A percentile compares a stretch with the other conserved stretches of the same genome.
phyloP scores from a whole-genome alignment of 2,329 filamentous ascomycete genomes.

The Raffaelea albimanens region DNA sequence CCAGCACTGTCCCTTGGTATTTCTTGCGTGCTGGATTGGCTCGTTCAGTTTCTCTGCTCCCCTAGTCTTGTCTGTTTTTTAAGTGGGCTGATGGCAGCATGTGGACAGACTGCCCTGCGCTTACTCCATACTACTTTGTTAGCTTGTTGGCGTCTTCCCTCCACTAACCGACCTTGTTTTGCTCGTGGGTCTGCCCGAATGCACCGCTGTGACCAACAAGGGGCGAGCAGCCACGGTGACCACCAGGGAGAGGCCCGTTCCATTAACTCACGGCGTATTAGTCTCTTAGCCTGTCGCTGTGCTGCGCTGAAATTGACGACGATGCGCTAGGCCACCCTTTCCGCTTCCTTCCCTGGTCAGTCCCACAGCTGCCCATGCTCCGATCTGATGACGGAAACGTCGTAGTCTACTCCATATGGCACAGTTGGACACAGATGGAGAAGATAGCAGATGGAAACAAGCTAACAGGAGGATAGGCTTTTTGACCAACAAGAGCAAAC shows the following conservation, averaged over 20 bases:
- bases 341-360: too few relatives aligned
- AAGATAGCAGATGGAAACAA: too few relatives aligned
- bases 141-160: background rate
- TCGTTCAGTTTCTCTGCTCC: background rate
- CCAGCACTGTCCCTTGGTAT: slow-evolving; percentile 1
- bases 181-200: slow-evolving; percentile 7
- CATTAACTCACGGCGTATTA: slow-evolving; percentile 3
- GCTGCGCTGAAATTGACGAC: background rate
- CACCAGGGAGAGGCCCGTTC: slow-evolving; percentile 8
- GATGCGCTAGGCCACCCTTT: too few relatives aligned
- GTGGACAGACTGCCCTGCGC: too few relatives aligned
- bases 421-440: too few relatives aligned
- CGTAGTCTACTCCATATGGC: too few relatives aligned
- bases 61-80: background rate
- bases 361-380: too few relatives aligned
- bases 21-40: slow-evolving; percentile 4
- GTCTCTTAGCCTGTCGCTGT: slow-evolving; percentile 1
- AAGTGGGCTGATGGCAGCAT: background rate
- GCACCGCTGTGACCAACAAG: slow-evolving; percentile 5
- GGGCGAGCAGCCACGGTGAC: slow-evolving; percentile 3
- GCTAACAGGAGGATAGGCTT: too few relatives aligned
- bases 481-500: too few relatives aligned
- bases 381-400: too few relatives aligned
- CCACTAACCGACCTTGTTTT: slow-evolving; percentile 10
- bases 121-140: too few relatives aligned